Conservation (phyloP, 768 basidiomycete genomes). For the Collybia sp. region DNA sequence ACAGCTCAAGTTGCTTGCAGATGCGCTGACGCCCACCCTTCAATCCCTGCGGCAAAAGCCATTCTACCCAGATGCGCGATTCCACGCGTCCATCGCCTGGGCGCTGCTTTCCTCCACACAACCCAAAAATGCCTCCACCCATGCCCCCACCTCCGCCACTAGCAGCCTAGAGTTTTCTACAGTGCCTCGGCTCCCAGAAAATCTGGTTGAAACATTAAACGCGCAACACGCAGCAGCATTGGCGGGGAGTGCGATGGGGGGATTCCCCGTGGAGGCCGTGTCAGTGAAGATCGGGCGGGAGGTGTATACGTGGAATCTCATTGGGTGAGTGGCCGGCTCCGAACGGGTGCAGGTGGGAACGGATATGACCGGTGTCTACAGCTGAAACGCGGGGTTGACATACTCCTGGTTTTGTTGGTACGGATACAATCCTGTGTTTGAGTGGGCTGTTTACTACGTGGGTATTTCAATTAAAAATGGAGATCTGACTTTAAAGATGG, state of each 20-base stretch:
- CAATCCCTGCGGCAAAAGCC: conserved; percentile 61
- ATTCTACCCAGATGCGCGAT: conserved; percentile 78
- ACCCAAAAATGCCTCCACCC: neutral
- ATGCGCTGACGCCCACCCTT: conserved; percentile 55
- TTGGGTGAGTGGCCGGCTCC: conserved; percentile 11
- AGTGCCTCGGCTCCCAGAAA: conserved; percentile 46
- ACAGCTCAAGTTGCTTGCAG: conserved; percentile 58
- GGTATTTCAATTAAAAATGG: too few relatives aligned
- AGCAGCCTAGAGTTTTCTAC: conserved; percentile 30
- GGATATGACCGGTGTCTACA: neutral
- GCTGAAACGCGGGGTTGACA: too few relatives aligned
- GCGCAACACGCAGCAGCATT: conserved; percentile 36
- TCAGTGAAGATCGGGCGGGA: conserved; percentile 71
- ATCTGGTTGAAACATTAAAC: conserved; percentile 47
- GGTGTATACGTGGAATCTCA: conserved; percentile 40
- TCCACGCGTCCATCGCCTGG: conserved; percentile 91
- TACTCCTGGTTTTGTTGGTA: too few relatives aligned
- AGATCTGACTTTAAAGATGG: too few relatives aligned
- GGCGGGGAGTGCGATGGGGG: conserved; percentile 36
- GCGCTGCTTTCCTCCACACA: conserved; percentile 47
- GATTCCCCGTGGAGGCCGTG: conserved; percentile 51
- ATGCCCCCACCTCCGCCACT: neutral
- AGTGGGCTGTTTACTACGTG: too few relatives aligned
- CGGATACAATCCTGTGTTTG: neutral
- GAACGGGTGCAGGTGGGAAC: conserved; percentile 5